A percentile compares a stretch with the other conserved stretches of the same genome.
phyloP scores from a whole-genome alignment of 257 asterid species.

The Verbascum thapsus region DNA sequence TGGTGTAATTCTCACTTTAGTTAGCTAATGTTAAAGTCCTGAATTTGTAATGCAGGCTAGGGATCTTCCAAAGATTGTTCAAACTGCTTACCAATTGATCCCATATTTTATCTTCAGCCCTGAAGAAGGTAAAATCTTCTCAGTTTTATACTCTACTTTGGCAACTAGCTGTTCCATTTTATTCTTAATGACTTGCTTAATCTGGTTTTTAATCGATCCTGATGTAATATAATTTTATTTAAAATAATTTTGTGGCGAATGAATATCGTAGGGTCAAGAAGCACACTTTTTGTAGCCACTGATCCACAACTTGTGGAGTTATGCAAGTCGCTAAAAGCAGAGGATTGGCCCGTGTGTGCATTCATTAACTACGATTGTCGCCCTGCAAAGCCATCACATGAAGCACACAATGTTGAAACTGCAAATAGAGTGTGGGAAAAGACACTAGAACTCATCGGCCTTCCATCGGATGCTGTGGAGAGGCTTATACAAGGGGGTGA shows the following conservation, averaged over 20 bases:
- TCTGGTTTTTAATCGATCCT: too few relatives aligned
- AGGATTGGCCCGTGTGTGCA: conserved; percentile 97
- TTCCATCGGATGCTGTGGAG: conserved; percentile 83
- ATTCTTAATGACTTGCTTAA: too few relatives aligned
- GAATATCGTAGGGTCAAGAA: conserved; percentile 77
- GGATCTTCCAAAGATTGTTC: conserved; percentile 88
- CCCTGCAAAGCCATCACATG: conserved; percentile 92
- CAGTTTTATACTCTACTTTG: not conserved
- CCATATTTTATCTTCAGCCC: conserved; percentile 89
- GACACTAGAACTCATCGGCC: conserved; percentile 83
- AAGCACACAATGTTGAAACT: conserved; percentile 77
- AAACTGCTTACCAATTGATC: conserved; percentile 77
- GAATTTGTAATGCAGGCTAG: conserved; percentile 67
- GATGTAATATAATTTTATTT: conserved; percentile 6
- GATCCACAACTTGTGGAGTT: conserved; percentile 88
- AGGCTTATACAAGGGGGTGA: conserved; percentile 81
- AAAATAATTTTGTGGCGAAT: not conserved
- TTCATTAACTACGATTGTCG: conserved; percentile 85
- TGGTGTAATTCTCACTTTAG: too few relatives aligned
- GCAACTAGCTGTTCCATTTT: not conserved
- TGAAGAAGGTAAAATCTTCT: conserved; percentile 72
- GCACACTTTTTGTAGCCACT: conserved; percentile 92
- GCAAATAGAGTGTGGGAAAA: conserved; percentile 79
- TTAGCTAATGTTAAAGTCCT: conserved; percentile 6
- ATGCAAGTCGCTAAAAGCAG: conserved; percentile 82